Evolutionary conservation across 148 eudicot species (phyloP).

Genomic region (Vaccinium macrocarpon): DNA sequence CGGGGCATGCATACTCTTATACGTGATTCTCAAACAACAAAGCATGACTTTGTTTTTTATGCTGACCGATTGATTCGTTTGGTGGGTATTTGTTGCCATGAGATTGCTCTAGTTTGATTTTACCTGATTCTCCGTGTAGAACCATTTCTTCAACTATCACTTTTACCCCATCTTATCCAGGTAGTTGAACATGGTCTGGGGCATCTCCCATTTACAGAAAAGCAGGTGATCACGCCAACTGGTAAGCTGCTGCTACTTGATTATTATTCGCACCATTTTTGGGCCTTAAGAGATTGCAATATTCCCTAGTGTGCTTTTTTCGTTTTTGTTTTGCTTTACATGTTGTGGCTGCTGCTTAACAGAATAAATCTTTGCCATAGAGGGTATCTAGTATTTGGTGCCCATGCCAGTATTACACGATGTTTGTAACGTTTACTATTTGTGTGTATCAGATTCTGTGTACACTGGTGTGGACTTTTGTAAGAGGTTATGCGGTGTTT

Average conservation of each 20-base stretch:
- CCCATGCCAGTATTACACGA: background rate
- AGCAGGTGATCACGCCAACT: conserved; percentile 93
- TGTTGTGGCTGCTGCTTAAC: background rate
- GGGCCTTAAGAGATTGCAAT: background rate
- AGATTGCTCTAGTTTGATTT: conserved; percentile 4
- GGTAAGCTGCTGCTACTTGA: conserved; percentile 44
- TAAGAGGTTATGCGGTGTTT: conserved; percentile 92
- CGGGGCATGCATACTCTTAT: conserved; percentile 94
- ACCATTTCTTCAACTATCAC: background rate
- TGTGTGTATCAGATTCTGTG: conserved; percentile 64
- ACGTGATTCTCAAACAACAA: conserved; percentile 79
- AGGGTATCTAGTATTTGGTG: background rate
- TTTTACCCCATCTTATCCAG: conserved; percentile 30
- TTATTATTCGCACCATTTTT: background rate
- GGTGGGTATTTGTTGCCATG: conserved; percentile 38
- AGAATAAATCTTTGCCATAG: background rate
- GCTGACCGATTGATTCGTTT: conserved; percentile 83
- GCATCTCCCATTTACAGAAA: conserved; percentile 93
- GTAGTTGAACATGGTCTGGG: conserved; percentile 98
- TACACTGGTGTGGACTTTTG: conserved; percentile 96
- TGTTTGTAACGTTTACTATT: conserved; percentile 7
- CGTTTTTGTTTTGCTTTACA: background rate
- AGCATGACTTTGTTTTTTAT: conserved; percentile 89
- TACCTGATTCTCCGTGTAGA: background rate
- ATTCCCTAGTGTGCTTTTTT: background rate